Base-by-base conservation (phyloP, 2,329 filamentous ascomycete species). In the Fusarium sororula region DNA sequence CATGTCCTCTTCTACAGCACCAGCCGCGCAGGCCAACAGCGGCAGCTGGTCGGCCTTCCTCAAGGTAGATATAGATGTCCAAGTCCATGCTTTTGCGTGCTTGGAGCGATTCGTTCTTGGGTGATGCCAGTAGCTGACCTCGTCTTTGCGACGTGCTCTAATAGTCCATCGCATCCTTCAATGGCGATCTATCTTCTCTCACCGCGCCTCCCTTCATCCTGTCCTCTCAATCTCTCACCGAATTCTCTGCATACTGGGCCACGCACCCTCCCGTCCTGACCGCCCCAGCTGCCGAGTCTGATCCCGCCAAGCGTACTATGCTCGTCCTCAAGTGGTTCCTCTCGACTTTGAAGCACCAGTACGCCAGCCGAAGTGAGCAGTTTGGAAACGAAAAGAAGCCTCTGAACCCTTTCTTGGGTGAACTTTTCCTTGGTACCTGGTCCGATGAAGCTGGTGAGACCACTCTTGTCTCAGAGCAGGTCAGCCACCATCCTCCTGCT, bases 311-410 rank as follows among this genome's bases (percentile, higher is more conserved):
- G 86, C 91, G 96, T 70, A 92, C 94, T 26, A 84, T 97, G 75
- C 87, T 96, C 39, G 96, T 98, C n/a, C 86, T 98, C 78, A 97
- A 96, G 83, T 98, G 96, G 96, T 98, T 98, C 85, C 85, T 98
- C 63, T 95, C 91, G 79, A 98, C 95, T 7, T 87, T 98, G 59
- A 97, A 96, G 85, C 94, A 97, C 83, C 94, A 97, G 81, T 91
- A 92, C 79, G 89, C 90, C 66, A 90, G 87, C 79, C 88, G 89
- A 67, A 97, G 94, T 80, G 95, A 98, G 77, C 86, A 91, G 77
- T 91, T 88, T 73, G 95, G 94, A 56, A 96, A 94, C 80, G 96
- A 98, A 87, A 98, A 98, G 90, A 99, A 98, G 87, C 96, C 96
- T 6, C 85, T 99, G 68, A 98, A 99, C 81, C 96, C 96, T 0